Evolutionary conservation across 2,329 filamentous ascomycete species (phyloP).

Genomic region (Byssothecium circinans): DNA sequence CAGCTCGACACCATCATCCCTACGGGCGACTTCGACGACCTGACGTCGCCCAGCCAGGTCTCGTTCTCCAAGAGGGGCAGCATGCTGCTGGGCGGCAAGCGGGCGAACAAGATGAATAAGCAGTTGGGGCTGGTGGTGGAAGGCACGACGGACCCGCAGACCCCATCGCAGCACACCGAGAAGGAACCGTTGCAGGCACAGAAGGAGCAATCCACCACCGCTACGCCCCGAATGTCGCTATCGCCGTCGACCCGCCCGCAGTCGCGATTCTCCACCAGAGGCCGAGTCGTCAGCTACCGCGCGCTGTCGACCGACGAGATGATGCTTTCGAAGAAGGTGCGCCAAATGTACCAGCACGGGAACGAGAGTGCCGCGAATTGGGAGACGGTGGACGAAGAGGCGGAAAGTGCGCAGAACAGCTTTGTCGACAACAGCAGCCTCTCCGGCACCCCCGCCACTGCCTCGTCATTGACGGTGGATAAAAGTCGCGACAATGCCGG

Average conservation of each 20-base stretch:
- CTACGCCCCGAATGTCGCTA: conserved; percentile 29
- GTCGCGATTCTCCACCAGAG: conserved; percentile 40
- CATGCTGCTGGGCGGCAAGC: conserved; percentile 58
- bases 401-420: conserved; percentile 21
- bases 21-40: conserved; percentile 55
- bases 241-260: conserved; percentile 42
- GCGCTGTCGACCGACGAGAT: conserved; percentile 66
- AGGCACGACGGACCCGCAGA: conserved; percentile 13
- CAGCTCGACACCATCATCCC: conserved; percentile 58
- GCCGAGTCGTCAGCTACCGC: conserved; percentile 45
- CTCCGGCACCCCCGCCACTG: conserved; percentile 25
- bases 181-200: conserved; percentile 6
- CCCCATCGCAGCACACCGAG: conserved; percentile 16
- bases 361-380: conserved; percentile 57
- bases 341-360: conserved; percentile 65
- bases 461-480: conserved; percentile 33
- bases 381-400: conserved; percentile 33
- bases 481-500: conserved; percentile 27
- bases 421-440: conserved; percentile 28
- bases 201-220: conserved; percentile 2
- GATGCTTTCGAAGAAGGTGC: conserved; percentile 62
- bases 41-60: conserved; percentile 54
- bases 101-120: conserved; percentile 45
- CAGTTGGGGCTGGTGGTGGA: conserved; percentile 30
- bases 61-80: conserved; percentile 64